Evolutionary conservation across 1,284 basidiomycete genomes (phyloP), one percentile per base, ranked within the genome.

Genomic region (Microbotryum scabiosae): DNA sequence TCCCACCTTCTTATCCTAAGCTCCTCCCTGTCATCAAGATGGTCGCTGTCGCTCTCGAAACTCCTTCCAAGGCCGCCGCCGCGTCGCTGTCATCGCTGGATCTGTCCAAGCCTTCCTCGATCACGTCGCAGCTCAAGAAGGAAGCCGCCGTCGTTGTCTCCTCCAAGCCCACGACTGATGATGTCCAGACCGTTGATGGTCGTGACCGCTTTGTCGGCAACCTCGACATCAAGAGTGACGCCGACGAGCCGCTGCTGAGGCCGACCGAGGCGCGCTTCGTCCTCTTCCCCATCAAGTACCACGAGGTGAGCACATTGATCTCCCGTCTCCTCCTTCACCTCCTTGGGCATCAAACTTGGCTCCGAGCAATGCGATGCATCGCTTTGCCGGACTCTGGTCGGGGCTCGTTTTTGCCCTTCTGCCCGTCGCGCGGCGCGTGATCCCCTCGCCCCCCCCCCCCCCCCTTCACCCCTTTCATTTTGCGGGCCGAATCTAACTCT

Each of bases 21-120:
- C 30, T 41, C 63, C 21, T 65, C 57, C 55, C 73, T 45, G 67
- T 73, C 55, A 64, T n/a, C 53, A 54, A 54, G 26, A 64, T 76
- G 69, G 73, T 76, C 64, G 73, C 72, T 20, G 67, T 75, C 26
- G 69, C 71, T 48, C 53, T 67, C 69, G 77, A 78, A 65, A 79
- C 78, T 55, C 78, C 79, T 41, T 77, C 78, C 71, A 79, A 79
- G 73, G 77, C 72, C 56, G 75, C 78, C 59, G 77, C 79, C 52
- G 69, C 73, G 54, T 72, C 74, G 53, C 73, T 80, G 54, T 74
- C 76, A 59, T 68, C 72, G 67, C 75, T 79, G 71, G 72, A 75
- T 66, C 74, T 80, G 67, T 74, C 76, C 70, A 76, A 76, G 26
- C 74, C 72, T 16, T 51, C 69, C 30, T 70, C 51, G 8, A 18